Evolutionary conservation across 306 rosid species (phyloP).

Genomic region (Abrus pulchellus): DNA sequence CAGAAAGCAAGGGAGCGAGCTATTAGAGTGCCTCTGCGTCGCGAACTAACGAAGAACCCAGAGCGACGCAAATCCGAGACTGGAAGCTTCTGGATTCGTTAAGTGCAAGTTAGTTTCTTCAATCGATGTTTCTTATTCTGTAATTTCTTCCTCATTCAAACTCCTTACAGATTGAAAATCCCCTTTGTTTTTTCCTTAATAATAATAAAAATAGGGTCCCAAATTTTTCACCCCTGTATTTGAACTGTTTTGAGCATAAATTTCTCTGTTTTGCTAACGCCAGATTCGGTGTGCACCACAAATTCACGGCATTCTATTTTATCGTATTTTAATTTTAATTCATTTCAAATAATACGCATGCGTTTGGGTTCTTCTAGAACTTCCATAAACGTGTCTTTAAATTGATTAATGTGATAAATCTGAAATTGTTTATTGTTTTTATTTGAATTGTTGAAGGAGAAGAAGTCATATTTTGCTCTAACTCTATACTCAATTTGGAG

Average conservation of each 20-base stretch:
- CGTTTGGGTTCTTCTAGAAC: slow-evolving; percentile 2
- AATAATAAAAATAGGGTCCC: not conserved
- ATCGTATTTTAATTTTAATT: not conserved
- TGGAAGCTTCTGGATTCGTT: not conserved
- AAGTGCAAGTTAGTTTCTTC: slow-evolving; percentile 32
- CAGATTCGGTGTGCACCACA: not conserved
- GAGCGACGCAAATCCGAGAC: slow-evolving; percentile 15
- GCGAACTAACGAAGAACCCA: slow-evolving; percentile 10
- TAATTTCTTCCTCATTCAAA: slow-evolving; percentile 3
- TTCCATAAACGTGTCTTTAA: not conserved
- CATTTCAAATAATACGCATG: not conserved
- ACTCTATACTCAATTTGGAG: slow-evolving; percentile 5
- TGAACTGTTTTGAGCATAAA: not conserved
- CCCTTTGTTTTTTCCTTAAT: no score
- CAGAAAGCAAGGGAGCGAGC: not conserved
- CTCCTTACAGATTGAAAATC: not conserved
- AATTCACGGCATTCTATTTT: slow-evolving; percentile 7
- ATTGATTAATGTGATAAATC: slow-evolving; percentile 7
- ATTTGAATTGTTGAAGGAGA: slow-evolving; percentile 24
- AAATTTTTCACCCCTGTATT: not conserved
- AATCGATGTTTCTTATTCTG: slow-evolving; percentile 7
- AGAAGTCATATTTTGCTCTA: not conserved
- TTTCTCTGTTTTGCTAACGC: slow-evolving; percentile 17
- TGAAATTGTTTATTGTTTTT: not conserved
- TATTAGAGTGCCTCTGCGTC: not conserved